Base-by-base conservation (phyloP, 1,139 yeast genomes). In the Arxiozyma slooffiae region DNA sequence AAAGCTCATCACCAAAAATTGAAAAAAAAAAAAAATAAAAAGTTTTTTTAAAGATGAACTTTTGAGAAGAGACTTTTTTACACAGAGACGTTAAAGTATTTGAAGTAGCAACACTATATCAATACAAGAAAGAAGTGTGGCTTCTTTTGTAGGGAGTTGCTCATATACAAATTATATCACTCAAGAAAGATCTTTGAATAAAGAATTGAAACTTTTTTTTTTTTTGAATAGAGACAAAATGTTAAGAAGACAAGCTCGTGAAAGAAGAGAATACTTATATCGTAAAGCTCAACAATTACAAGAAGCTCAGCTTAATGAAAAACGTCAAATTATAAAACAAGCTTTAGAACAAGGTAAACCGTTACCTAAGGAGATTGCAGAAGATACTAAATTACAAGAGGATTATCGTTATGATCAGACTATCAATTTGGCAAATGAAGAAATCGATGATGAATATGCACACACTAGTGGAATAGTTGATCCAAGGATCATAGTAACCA, bases 211-310 rank as follows among this genome's bases (percentile, higher is more conserved):
- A 38, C 9, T 38, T 38, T 38, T 38, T 20, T 17, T 20, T 17
- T 17, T 6, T 3, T 38, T 17, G 7, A 17, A 38, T 38, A 17
- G 21, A 38, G 21, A 7, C 22, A 53, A 20, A 21, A 75, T 75
- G 96, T 74, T 88, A 54, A 79, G 98, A 71, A 81, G 86, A 73
- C 95, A 89, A 65, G 96, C 97, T 20, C 81, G 97, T 72, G 97
- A 90, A 68, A 79, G 97, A 73, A 80, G 95, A 69, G 97, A 92
- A 63, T 92, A 89, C 62, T 75, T 90, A 43, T 92, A 87, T 72
- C 78, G 90, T 51, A 89, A 90, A 66, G 86, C 96, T 0, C 80
- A 87, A 45, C 95, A 88, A 64, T 77, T 90, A 38, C 96, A 94
- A 67, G 97, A 92, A 57, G 85, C 96, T 18, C 80, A 85, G 38